Conservation (phyloP, 352 stramenopile species). For the Phytophthora agathidicida region DNA sequence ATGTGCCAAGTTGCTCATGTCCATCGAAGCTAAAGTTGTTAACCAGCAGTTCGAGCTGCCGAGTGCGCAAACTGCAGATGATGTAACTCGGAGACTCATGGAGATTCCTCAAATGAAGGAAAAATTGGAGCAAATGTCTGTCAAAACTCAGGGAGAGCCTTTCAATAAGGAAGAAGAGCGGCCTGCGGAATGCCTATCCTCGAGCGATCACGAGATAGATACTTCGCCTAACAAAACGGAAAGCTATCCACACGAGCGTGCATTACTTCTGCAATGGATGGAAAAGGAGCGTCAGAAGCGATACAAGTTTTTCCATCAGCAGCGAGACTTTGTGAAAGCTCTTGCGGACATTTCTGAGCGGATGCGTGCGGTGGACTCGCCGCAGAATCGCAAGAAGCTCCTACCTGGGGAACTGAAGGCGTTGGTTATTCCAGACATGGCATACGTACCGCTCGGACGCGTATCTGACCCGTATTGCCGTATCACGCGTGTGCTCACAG, state of each 20-base stretch:
- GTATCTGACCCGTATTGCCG: slow-evolving; percentile 74
- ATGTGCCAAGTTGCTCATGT: slow-evolving; percentile 82
- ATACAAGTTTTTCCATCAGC: slow-evolving; percentile 83
- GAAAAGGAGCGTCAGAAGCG: slow-evolving; percentile 78
- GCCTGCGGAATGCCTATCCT: slow-evolving; percentile 5
- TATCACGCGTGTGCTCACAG: slow-evolving; percentile 64
- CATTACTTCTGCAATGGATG: slow-evolving; percentile 77
- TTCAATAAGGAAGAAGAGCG: slow-evolving; percentile 10
- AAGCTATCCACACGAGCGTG: slow-evolving; percentile 35
- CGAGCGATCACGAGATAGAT: not conserved
- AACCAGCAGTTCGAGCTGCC: slow-evolving; percentile 80
- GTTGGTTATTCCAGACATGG: slow-evolving; percentile 68
- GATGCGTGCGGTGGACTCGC: slow-evolving; percentile 70
- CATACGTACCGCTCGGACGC: slow-evolving; percentile 75
- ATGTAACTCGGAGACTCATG: slow-evolving; percentile 51
- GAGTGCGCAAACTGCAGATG: slow-evolving; percentile 28
- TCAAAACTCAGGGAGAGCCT: slow-evolving; percentile 6
- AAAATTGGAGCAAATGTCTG: slow-evolving; percentile 41
- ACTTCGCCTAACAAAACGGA: not conserved
- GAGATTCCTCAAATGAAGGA: slow-evolving; percentile 67
- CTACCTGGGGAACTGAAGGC: slow-evolving; percentile 50
- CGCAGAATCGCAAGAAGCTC: slow-evolving; percentile 67
- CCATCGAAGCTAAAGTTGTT: slow-evolving; percentile 82
- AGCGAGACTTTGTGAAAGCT: slow-evolving; percentile 76
- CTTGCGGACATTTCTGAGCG: slow-evolving; percentile 76